These are phyloP conservation scores for Tilletia indica DNA, from an alignment of 1,284 basidiomycete genomes.

Conservation along the genomic window DNA sequence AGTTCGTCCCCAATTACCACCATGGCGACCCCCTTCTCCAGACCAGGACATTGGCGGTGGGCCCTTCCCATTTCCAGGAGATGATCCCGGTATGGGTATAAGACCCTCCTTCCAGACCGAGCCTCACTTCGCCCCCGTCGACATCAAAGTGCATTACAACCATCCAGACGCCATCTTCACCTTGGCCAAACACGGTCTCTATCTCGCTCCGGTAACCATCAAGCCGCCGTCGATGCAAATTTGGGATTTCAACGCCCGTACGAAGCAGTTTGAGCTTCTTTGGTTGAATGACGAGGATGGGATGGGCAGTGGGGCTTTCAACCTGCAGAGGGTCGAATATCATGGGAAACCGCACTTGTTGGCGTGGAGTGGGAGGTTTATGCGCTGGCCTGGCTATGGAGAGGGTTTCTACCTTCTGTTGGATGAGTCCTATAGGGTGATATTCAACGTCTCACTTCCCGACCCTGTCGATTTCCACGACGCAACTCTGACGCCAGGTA, in stretches of 20 bases:
- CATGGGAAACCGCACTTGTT: conserved; percentile 1
- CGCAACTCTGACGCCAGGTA: conserved; percentile 6
- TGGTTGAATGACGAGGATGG: neutral
- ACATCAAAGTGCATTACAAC: neutral
- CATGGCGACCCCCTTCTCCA: neutral
- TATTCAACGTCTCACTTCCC: neutral
- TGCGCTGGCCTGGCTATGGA: conserved; percentile 5
- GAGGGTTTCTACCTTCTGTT: neutral
- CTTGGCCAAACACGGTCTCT: neutral
- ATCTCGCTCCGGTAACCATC: conserved; percentile 9
- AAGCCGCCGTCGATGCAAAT: conserved; percentile 8
- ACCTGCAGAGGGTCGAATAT: neutral
- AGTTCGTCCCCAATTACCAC: neutral
- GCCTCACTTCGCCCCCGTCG: conserved; percentile 1
- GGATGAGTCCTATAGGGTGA: neutral
- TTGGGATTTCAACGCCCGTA: neutral
- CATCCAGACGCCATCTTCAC: neutral
- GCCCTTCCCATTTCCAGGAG: neutral
- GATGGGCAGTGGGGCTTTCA: neutral
- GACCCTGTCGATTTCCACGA: conserved; percentile 12
- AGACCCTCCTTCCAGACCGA: conserved; percentile 11
- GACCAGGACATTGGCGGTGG: neutral
- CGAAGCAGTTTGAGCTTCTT: neutral
- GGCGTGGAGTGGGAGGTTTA: neutral
- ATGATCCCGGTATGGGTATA: too few relatives aligned